These are phyloP conservation scores for Laburnicola sp. DNA, from an alignment of 2,329 filamentous ascomycete genomes.

Conservation along the genomic window DNA sequence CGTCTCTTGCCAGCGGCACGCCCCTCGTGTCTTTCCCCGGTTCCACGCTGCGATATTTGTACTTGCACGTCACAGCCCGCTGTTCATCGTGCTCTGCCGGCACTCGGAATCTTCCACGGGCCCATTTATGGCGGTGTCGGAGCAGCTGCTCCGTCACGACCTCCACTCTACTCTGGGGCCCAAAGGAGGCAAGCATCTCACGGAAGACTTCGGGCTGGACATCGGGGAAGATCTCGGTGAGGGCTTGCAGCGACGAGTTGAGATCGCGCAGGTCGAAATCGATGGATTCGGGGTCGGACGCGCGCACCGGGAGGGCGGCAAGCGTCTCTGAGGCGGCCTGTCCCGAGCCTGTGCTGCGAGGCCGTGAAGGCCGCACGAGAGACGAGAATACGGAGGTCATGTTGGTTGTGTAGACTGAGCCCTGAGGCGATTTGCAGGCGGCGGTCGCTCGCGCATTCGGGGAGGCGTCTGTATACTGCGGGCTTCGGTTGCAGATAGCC, in stretches of 20 bases:
- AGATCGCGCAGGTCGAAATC: slow-evolving; percentile 68
- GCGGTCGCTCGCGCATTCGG: slow-evolving; percentile 5
- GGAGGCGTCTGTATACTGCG: neutral
- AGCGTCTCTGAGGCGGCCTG: slow-evolving; percentile 9
- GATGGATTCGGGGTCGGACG: slow-evolving; percentile 43
- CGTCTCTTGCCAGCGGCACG: slow-evolving; percentile 57
- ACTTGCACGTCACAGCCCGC: slow-evolving; percentile 31
- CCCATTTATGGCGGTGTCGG: slow-evolving; percentile 70
- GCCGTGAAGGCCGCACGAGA: slow-evolving; percentile 34
- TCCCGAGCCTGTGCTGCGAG: slow-evolving; percentile 22
- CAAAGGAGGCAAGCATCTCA: slow-evolving; percentile 75
- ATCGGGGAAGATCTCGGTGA: slow-evolving; percentile 75
- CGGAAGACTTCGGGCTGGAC: slow-evolving; percentile 81
- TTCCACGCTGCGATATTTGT: slow-evolving; percentile 39
- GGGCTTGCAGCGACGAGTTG: slow-evolving; percentile 68
- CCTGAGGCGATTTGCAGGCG: slow-evolving; percentile 2
- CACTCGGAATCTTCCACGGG: slow-evolving; percentile 64
- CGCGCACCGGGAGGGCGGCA: neutral
- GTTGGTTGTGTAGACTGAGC: slow-evolving; percentile 6
- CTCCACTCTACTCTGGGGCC: slow-evolving; percentile 74
- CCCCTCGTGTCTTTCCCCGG: slow-evolving; percentile 38
- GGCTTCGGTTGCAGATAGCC: neutral
- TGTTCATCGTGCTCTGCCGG: slow-evolving; percentile 41
- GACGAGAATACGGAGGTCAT: slow-evolving; percentile 45
- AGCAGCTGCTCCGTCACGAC: slow-evolving; percentile 77